phyloP scores from a whole-genome alignment of 2,329 filamentous ascomycete genomes.

The Penicillium sp. region DNA sequence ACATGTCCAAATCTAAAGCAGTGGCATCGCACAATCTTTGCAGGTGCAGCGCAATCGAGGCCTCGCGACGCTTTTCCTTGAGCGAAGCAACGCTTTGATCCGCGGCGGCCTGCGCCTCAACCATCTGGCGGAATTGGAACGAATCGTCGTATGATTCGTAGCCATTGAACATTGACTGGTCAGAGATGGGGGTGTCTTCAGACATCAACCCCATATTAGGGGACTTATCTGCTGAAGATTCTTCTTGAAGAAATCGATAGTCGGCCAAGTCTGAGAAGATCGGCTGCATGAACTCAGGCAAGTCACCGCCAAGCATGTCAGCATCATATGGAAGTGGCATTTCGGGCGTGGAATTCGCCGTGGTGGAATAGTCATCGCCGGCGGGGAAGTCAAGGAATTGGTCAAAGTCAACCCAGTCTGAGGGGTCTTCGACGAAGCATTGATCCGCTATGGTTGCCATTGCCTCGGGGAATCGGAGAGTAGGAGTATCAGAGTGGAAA shows the following conservation, averaged over 20 bases:
- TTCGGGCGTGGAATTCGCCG: conserved; percentile 29
- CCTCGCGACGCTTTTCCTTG: conserved; percentile 41
- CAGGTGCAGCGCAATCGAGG: conserved; percentile 39
- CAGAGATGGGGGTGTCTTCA: conserved; percentile 14
- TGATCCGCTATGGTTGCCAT: conserved; percentile 28
- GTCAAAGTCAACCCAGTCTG: conserved; percentile 33
- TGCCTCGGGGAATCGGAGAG: background rate
- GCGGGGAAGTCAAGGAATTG: conserved; percentile 30
- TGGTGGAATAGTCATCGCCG: conserved; percentile 27
- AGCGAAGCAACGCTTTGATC: conserved; percentile 32
- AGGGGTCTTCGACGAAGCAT: conserved; percentile 23
- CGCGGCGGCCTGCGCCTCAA: conserved; percentile 36
- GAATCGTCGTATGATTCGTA: conserved; percentile 16
- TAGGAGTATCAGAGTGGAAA: conserved; percentile 2
- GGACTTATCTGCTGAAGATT: conserved; percentile 13
- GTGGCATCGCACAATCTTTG: conserved; percentile 34
- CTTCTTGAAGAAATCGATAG: conserved; percentile 20
- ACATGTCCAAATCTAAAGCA: conserved; percentile 23
- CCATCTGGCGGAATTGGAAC: conserved; percentile 27
- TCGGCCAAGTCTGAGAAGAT: conserved; percentile 23
- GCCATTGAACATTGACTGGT: conserved; percentile 11
- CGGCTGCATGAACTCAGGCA: conserved; percentile 17
- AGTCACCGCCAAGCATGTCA: conserved; percentile 21
- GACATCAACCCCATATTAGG: conserved; percentile 16
- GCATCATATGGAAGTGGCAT: conserved; percentile 24